phyloP scores from a whole-genome alignment of 2,329 filamentous ascomycete genomes.

The Tothia fuscella region DNA sequence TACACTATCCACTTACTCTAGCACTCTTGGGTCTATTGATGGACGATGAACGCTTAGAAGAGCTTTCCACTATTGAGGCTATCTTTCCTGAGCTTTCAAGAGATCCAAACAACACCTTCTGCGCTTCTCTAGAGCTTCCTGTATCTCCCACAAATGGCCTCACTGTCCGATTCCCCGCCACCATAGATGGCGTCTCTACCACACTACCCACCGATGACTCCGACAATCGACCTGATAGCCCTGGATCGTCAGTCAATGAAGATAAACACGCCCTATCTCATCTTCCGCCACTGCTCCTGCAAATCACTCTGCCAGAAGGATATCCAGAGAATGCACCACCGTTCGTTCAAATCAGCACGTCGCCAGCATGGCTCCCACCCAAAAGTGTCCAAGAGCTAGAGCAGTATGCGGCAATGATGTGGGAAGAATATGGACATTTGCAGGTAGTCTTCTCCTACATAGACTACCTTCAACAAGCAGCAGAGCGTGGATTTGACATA shows the following conservation, averaged over 20 bases:
- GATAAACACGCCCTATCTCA: slow-evolving; percentile 31
- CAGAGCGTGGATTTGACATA: slow-evolving; percentile 40
- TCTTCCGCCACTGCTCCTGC: slow-evolving; percentile 43
- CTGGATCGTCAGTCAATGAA: neutral
- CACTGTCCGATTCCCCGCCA: slow-evolving; percentile 27
- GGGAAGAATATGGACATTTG: slow-evolving; percentile 48
- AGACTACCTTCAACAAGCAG: slow-evolving; percentile 46
- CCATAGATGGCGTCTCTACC: slow-evolving; percentile 23
- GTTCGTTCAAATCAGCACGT: slow-evolving; percentile 34
- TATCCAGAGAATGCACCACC: slow-evolving; percentile 46
- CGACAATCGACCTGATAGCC: too few species aligned
- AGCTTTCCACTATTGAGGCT: slow-evolving; percentile 46
- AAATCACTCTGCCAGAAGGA: slow-evolving; percentile 39
- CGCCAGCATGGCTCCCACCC: slow-evolving; percentile 41
- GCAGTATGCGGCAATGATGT: slow-evolving; percentile 37
- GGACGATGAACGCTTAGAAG: slow-evolving; percentile 47
- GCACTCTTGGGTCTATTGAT: too few species aligned
- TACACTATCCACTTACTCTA: too few species aligned
- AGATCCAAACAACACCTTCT: slow-evolving; percentile 33
- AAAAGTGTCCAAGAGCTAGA: slow-evolving; percentile 32
- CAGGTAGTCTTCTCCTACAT: slow-evolving; percentile 49
- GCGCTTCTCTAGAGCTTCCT: slow-evolving; percentile 42
- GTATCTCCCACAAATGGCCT: slow-evolving; percentile 43
- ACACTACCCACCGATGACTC: too few species aligned
- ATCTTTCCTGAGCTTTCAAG: slow-evolving; percentile 50